phyloP scores from a whole-genome alignment of 768 basidiomycete genomes.

The Leccinum incarnatum region DNA sequence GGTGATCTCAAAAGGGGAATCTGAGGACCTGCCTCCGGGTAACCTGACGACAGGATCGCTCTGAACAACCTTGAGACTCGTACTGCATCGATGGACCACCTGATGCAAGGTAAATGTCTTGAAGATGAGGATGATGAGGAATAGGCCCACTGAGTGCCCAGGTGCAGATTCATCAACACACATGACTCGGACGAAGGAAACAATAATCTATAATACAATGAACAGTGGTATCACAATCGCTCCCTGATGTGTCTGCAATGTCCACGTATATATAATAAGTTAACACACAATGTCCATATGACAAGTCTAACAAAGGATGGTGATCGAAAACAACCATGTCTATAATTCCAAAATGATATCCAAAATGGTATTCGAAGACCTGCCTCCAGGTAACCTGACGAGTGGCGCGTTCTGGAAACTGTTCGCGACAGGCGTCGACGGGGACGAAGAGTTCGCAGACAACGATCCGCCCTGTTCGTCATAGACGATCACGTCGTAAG shows the following conservation, averaged over 20 bases:
- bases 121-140: constrained; percentile 26
- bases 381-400: constrained; percentile 38
- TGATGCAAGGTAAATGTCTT: constrained; percentile 24
- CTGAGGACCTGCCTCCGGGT: constrained; percentile 33
- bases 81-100: constrained; percentile 12
- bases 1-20: background rate
- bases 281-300: constrained; percentile 2
- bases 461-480: constrained; percentile 56
- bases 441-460: constrained; percentile 19
- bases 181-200: background rate
- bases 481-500: constrained; percentile 56
- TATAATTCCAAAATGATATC: background rate
- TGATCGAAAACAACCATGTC: background rate
- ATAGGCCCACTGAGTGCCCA: background rate
- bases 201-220: constrained; percentile 55
- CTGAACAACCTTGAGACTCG: background rate
- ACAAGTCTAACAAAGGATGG: constrained; percentile 1
- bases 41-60: constrained; percentile 28
- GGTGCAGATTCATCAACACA: constrained; percentile 47
- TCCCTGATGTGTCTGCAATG: constrained; percentile 1
- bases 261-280: constrained; percentile 10
- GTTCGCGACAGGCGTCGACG: constrained; percentile 2
- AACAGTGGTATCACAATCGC: constrained; percentile 95
- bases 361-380: background rate
- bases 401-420: constrained; percentile 4